Evolutionary conservation across 2,329 filamentous ascomycete species (phyloP), one percentile per base, ranked within the genome.

Genomic region (Talaromyces piceae): DNA sequence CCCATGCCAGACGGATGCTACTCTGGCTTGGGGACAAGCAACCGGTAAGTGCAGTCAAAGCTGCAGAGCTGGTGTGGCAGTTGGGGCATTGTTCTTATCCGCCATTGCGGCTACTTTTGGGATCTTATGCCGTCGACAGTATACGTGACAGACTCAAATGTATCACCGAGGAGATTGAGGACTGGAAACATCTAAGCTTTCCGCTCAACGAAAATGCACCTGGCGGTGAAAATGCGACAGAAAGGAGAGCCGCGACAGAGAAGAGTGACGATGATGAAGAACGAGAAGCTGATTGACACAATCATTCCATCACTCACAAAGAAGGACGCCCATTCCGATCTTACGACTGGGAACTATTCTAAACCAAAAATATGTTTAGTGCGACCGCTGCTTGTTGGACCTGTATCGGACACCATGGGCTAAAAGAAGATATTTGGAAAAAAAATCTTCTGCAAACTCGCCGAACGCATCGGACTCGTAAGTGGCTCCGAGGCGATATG

Each of bases 11-110:
- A 62, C 78, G 91, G 25, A 93, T 97, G 78, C 82, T 97, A 11
- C 89, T 95, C 68, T 97, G 93, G 93, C 76, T 97, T 18, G 88
- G 88, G 13, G 89, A 96, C 63, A 82, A 88, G 55, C 91, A 97
- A 68, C 91, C 91, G 4, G 93, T 90, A 11, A 95, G 88, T 67
- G 89, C 89, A 0, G 85, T 95, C 50, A 95, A 94, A 70, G 91
- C 90, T 54, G 90, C 90, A 2, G 90, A 97, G 73, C 73, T 97
- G 51, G 85, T 95, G 5, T 97, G 93, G 93, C 84, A 96, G 73
- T 73, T 97, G 41, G 93, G 86, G 0, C 93, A 97, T 73, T 97
- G 91, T 71, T 86, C 83, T n/a, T 96, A 90, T 65, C 93, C 93
- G 46, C 93, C 93, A 0, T 67, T 97, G 57, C 75, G 93, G 28